Evolutionary conservation across 1,284 basidiomycete species (phyloP).

Genomic region (Boletellus deceptivus): DNA sequence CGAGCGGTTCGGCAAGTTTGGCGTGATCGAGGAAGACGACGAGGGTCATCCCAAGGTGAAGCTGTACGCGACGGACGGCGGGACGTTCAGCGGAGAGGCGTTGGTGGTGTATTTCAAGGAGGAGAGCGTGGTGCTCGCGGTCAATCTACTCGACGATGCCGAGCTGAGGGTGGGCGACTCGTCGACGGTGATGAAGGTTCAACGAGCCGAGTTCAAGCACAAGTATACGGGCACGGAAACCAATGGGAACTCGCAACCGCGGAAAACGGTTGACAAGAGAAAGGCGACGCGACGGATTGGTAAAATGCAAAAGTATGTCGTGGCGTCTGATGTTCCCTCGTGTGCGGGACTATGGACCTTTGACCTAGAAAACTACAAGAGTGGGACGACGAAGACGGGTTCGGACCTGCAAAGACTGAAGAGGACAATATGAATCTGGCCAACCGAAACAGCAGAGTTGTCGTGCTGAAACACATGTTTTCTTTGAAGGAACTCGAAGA

Average conservation of each 20-base stretch:
- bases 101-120: constrained; percentile 97
- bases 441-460: constrained; percentile 72
- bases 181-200: constrained; percentile 76
- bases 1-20: constrained; percentile 85
- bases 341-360: background rate
- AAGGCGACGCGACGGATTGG: constrained; percentile 77
- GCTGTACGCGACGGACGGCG: constrained; percentile 88
- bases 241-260: constrained; percentile 41
- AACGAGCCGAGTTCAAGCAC: constrained; percentile 82
- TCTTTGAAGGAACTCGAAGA: constrained; percentile 83
- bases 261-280: constrained; percentile 78
- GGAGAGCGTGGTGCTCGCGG: constrained; percentile 86
- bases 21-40: constrained; percentile 91
- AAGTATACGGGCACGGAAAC: constrained; percentile 42
- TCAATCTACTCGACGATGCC: constrained; percentile 89
- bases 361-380: constrained; percentile 70
- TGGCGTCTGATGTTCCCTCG: background rate
- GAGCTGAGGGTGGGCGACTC: constrained; percentile 84
- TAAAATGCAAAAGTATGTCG: constrained; percentile 83
- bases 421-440: constrained; percentile 46
- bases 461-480: constrained; percentile 96
- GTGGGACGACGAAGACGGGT: constrained; percentile 85
- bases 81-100: constrained; percentile 93
- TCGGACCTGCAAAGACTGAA: constrained; percentile 63
- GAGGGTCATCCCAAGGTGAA: constrained; percentile 87